Conservation (phyloP, 169 alveolate species). For the Plasmodium berghei region DNA sequence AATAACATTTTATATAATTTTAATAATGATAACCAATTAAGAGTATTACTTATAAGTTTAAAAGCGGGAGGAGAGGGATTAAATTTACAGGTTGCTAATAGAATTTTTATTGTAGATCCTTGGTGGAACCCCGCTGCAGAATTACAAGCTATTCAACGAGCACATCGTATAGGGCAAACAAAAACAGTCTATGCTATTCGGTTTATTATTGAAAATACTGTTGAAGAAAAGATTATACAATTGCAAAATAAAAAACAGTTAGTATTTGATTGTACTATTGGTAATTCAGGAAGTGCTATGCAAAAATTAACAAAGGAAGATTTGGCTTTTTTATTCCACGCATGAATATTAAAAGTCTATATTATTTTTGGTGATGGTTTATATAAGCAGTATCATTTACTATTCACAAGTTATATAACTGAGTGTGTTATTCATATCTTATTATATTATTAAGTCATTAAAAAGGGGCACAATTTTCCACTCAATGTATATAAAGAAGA, state of each 20-base stretch:
- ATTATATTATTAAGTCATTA: no score
- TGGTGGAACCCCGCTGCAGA: constrained; percentile 99
- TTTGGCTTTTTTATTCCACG: constrained; percentile 88
- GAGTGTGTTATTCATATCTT: no score
- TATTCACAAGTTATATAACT: no score
- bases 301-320: constrained; percentile 90
- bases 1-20: constrained; percentile 88
- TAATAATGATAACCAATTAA: constrained; percentile 85
- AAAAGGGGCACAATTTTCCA: no score
- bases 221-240: constrained; percentile 96
- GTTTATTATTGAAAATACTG: constrained; percentile 94
- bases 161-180: constrained; percentile 97
- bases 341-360: neutral
- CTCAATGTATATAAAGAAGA: no score
- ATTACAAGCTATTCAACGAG: constrained; percentile 97
- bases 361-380: no score
- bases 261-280: constrained; percentile 93
- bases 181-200: constrained; percentile 94
- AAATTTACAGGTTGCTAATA: constrained; percentile 96
- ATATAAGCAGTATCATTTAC: no score
- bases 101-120: constrained; percentile 96
- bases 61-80: constrained; percentile 99
- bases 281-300: constrained; percentile 86
- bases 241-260: constrained; percentile 93
- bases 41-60: constrained; percentile 91